Conservation (phyloP, 164 flowering plant species). For the Amborella trichopoda region DNA sequence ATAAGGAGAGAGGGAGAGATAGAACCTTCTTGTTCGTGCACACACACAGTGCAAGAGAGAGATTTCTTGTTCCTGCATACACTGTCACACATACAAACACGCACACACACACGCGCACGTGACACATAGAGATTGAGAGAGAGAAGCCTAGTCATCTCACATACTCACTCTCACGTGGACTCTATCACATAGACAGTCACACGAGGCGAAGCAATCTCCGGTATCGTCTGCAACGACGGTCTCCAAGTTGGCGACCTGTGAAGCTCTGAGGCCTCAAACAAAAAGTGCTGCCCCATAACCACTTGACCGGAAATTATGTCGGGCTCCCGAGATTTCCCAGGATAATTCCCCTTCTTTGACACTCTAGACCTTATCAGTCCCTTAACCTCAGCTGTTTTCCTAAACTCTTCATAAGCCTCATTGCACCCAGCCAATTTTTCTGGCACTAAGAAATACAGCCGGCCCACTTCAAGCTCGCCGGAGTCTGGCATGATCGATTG, state of each 20-base stretch:
- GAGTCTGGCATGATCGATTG: slow-evolving; percentile 2
- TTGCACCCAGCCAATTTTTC: slow-evolving; percentile 1
- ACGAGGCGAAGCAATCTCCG: slow-evolving; percentile 5
- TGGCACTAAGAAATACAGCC: slow-evolving; percentile 10
- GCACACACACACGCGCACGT: too few relatives aligned
- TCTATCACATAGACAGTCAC: too few relatives aligned
- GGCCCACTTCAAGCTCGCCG: not conserved
- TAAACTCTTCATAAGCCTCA: not conserved
- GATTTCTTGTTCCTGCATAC: too few relatives aligned
- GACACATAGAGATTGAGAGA: too few relatives aligned
- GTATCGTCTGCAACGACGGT: slow-evolving; percentile 12
- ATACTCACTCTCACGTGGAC: too few relatives aligned
- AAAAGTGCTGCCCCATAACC: slow-evolving; percentile 4
- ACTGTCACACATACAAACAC: too few relatives aligned
- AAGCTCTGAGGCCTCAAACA: slow-evolving; percentile 3
- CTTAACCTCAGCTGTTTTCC: slow-evolving; percentile 2
- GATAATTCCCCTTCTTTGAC: not conserved
- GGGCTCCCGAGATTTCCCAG: not conserved
- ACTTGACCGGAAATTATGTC: not conserved
- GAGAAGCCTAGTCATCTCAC: too few relatives aligned
- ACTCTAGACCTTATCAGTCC: not conserved
- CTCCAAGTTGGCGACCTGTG: slow-evolving; percentile 5
- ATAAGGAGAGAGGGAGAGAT: too few relatives aligned
- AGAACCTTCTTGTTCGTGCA: too few relatives aligned
- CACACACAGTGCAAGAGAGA: too few relatives aligned